Evolutionary conservation across 805 yeast species (phyloP), one percentile per base, ranked within the genome.

Genomic region (Metschnikowia reukaufii): DNA sequence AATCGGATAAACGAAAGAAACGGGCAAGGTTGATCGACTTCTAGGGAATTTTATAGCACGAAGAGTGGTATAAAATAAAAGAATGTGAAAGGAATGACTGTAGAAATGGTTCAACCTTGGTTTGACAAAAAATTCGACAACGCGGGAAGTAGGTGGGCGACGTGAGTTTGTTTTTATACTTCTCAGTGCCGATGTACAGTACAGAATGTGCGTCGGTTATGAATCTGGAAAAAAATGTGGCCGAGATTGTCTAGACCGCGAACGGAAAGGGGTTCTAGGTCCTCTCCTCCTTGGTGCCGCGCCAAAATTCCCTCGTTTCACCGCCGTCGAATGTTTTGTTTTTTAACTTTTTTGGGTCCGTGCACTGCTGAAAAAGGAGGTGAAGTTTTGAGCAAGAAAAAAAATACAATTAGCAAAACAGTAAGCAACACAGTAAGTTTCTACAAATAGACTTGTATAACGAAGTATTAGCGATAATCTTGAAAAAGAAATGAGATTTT

Each of bases 1-100:
- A 31, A 37, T 34, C 23, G 9, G 27, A 7, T n/a, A 15, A 54
- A 48, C 38, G 52, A 51, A 39, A 38, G 57, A 29, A 49, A 30
- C 32, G 36, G 21, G 47, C 49, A 41, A 48, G 52, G 65, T 61
- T 54, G 59, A 21, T 21, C 45, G 48, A 21, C 20, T 50, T 57
- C 65, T 61, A 59, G 59, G 63, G 64, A 57, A 35, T 32, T 29
- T 36, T 35, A 27, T 25, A 15, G 4, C 34, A 33, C 31, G 21
- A 18, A 8, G 3, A 13, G 18, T 8, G 35, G 32, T 23, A 32
- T 46, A 34, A 35, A 36, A 50, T 42, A 34, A 46, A 47, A 42
- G 50, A 46, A 41, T 44, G 36, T 21, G 48, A 56, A 67, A 66
- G 67, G 72, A 68, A 61, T 55, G 73, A 69, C 71, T 66, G 64